Percentiles rank a stretch among this genome's conserved stretches.
These are phyloP conservation scores for Trichophyton equinum DNA, from an alignment of 2,329 filamentous ascomycete species.

Conservation along the genomic window DNA sequence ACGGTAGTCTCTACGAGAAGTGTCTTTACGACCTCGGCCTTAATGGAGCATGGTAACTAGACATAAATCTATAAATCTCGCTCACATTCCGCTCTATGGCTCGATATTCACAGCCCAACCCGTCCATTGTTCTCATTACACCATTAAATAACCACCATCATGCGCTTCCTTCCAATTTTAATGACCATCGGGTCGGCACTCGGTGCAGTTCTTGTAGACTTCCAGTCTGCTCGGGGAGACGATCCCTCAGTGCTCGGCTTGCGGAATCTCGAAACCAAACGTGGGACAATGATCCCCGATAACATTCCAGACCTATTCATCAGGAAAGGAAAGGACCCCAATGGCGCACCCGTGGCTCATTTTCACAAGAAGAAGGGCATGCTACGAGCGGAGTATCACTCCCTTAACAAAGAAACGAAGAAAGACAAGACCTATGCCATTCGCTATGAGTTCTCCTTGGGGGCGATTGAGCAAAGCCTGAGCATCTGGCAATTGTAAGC, in stretches of 20 bases:
- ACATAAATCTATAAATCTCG: neutral
- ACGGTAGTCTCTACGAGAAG: neutral
- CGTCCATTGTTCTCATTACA: neutral
- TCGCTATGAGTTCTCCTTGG: slow-evolving; percentile 9
- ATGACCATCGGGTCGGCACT: slow-evolving; percentile 2
- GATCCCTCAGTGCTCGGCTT: slow-evolving; percentile 8
- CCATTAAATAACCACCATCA: neutral
- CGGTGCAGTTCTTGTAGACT: slow-evolving; percentile 8
- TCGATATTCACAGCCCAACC: neutral
- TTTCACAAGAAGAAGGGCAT: slow-evolving; percentile 10
- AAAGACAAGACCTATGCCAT: slow-evolving; percentile 11
- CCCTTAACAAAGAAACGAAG: slow-evolving; percentile 8
- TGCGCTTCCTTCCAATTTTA: slow-evolving; percentile 8
- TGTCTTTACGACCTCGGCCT: neutral
- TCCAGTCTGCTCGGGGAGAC: slow-evolving; percentile 8
- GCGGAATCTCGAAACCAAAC: slow-evolving; percentile 9
- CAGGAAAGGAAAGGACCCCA: slow-evolving; percentile 8
- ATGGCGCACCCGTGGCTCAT: slow-evolving; percentile 7
- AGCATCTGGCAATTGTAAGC: slow-evolving; percentile 11
- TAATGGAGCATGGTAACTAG: no score
- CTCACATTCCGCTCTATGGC: neutral
- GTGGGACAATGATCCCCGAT: slow-evolving; percentile 5
- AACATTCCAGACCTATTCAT: slow-evolving; percentile 10
- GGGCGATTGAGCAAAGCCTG: slow-evolving; percentile 7
- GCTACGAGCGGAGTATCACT: slow-evolving; percentile 10